phyloP scores from a whole-genome alignment of 352 stramenopile genomes.

The Pythium volutum region DNA sequence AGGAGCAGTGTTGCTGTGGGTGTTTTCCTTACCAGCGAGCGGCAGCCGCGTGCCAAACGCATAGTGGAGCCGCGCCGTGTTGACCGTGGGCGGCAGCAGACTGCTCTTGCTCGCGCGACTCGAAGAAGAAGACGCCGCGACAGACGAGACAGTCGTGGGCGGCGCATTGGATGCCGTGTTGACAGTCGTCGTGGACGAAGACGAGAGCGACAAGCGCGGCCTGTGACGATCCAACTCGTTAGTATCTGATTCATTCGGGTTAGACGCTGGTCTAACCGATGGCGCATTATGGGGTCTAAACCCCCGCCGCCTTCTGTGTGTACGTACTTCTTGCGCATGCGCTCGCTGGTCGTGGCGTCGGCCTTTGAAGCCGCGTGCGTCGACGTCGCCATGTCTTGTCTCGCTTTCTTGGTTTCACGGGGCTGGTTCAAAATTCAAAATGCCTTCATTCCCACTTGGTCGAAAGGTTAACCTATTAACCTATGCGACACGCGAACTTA shows the following conservation, averaged over 20 bases:
- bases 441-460: background rate
- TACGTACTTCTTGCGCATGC: slow-evolving; percentile 26
- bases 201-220: slow-evolving; percentile 15
- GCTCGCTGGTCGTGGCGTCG: slow-evolving; percentile 5
- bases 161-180: background rate
- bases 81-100: slow-evolving; percentile 13
- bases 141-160: background rate
- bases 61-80: slow-evolving; percentile 12
- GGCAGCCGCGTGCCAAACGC: slow-evolving; percentile 22
- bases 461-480: background rate
- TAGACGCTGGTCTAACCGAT: slow-evolving; percentile 1
- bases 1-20: slow-evolving; percentile 1
- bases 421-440: slow-evolving; percentile 25
- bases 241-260: background rate
- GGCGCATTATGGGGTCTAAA: background rate
- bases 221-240: background rate
- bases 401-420: background rate
- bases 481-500: slow-evolving; percentile 8
- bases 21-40: slow-evolving; percentile 22
- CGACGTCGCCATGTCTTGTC: slow-evolving; percentile 3
- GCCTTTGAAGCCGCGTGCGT: background rate
- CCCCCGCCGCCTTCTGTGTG: background rate
- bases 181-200: background rate
- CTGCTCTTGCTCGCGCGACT: slow-evolving; percentile 17
- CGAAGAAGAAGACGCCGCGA: background rate